These are phyloP conservation scores for Inga leiocalycina DNA, from an alignment of 306 rosid species.

Conservation along the genomic window DNA sequence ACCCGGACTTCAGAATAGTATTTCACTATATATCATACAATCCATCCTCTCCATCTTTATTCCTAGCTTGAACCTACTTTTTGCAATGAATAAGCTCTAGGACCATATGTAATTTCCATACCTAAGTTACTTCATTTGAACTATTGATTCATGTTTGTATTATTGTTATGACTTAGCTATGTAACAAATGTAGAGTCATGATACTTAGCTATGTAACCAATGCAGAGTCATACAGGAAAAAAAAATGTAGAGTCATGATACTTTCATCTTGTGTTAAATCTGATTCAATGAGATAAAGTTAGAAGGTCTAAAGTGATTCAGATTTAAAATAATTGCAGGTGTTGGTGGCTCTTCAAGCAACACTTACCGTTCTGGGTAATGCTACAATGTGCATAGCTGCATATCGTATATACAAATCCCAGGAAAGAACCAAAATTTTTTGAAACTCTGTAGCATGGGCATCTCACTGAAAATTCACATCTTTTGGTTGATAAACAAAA, in stretches of 20 bases:
- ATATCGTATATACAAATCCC: slow-evolving; percentile 76
- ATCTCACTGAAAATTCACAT: too few species aligned
- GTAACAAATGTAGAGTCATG: slow-evolving; percentile 15
- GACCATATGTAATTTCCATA: not conserved
- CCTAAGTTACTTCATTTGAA: not conserved
- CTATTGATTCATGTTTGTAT: not conserved
- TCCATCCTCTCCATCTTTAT: not conserved
- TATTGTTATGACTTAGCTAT: slow-evolving; percentile 28
- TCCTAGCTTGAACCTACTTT: not conserved
- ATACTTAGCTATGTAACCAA: too few species aligned
- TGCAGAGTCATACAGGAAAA: too few species aligned
- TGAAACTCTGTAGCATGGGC: slow-evolving; percentile 37
- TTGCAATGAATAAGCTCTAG: not conserved
- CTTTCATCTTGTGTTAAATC: too few species aligned
- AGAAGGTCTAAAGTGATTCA: slow-evolving; percentile 26
- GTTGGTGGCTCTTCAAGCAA: slow-evolving; percentile 94
- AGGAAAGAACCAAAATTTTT: slow-evolving; percentile 56
- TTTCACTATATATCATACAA: not conserved
- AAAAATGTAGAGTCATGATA: too few species aligned
- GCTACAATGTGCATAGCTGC: slow-evolving; percentile 92
- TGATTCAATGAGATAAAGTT: slow-evolving; percentile 20
- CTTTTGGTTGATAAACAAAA: too few species aligned
- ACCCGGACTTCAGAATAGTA: not conserved
- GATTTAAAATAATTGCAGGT: slow-evolving; percentile 59
- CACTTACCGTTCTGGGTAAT: slow-evolving; percentile 84